Evolutionary conservation across 768 basidiomycete species (phyloP).

Genomic region (Leucocoprinus birnbaumii): DNA sequence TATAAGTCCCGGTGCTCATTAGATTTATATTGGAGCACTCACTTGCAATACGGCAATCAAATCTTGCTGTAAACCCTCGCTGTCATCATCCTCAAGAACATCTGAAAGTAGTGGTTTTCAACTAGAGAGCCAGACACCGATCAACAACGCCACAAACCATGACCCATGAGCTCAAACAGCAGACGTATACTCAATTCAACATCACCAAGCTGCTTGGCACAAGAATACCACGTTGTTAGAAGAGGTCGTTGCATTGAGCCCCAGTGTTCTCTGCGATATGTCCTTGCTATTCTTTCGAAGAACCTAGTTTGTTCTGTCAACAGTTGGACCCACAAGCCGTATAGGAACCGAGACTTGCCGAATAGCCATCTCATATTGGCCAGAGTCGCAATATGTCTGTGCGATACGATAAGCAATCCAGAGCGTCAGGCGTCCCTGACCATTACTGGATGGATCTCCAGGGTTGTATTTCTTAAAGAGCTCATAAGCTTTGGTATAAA

Average conservation of each 20-base stretch:
- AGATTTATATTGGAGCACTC: conserved; percentile 8
- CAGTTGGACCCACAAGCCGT: background rate
- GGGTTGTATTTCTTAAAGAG: conserved; percentile 79
- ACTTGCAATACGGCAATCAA: conserved; percentile 74
- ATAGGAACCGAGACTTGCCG: conserved; percentile 45
- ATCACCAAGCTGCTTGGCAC: conserved; percentile 75
- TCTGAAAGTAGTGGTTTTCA: conserved; percentile 21
- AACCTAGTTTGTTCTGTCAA: conserved; percentile 53
- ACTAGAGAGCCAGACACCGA: background rate
- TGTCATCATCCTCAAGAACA: conserved; percentile 40
- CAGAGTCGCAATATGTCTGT: conserved; percentile 74
- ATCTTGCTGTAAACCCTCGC: conserved; percentile 60
- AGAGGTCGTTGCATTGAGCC: conserved; percentile 68
- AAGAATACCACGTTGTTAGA: conserved; percentile 77
- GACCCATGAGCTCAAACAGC: conserved; percentile 80
- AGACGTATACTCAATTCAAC: conserved; percentile 73
- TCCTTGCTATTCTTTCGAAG: conserved; percentile 88
- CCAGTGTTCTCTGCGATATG: conserved; percentile 88
- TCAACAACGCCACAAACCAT: conserved; percentile 44
- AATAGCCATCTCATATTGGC: conserved; percentile 85
- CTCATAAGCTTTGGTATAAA: conserved; percentile 94
- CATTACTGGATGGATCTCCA: conserved; percentile 29
- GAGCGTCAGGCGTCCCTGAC: conserved; percentile 80
- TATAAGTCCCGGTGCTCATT: background rate
- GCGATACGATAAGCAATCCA: conserved; percentile 92